These are phyloP conservation scores for Podila epigama DNA, from an alignment of 192 early-diverging fungal species.

Conservation along the genomic window DNA sequence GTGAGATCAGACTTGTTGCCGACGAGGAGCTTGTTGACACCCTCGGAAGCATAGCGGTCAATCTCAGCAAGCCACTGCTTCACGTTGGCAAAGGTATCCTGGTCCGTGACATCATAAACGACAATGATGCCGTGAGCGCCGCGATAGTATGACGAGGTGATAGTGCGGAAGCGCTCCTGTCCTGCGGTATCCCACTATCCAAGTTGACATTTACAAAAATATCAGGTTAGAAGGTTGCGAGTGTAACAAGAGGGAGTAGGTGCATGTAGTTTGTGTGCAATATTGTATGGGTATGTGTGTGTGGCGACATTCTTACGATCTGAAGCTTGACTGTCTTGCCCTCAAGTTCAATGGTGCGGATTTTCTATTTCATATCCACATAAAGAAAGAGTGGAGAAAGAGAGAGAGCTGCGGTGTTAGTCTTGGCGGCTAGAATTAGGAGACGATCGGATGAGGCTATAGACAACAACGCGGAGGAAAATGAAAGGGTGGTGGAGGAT, in stretches of 20 bases:
- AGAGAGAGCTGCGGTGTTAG: not conserved
- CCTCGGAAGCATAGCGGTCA: slow-evolving; percentile 96
- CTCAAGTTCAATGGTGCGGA: slow-evolving; percentile 98
- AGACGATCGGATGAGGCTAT: too few species aligned
- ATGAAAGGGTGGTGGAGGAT: too few species aligned
- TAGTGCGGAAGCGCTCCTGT: slow-evolving; percentile 99
- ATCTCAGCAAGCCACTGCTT: slow-evolving; percentile 99
- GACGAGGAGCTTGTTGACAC: slow-evolving; percentile 97
- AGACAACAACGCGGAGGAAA: too few species aligned
- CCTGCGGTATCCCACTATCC: slow-evolving; percentile 70
- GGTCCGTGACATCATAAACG: slow-evolving; percentile 98
- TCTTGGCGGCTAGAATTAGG: too few species aligned
- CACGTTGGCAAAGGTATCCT: slow-evolving; percentile 94
- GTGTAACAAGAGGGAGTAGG: too few species aligned
- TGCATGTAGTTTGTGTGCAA: too few species aligned
- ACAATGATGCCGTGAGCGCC: slow-evolving; percentile 99
- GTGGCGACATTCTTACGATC: slow-evolving; percentile 70
- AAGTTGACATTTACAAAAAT: not conserved
- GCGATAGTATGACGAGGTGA: slow-evolving; percentile 97
- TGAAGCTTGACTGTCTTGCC: slow-evolving; percentile 98
- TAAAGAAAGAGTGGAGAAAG: not conserved
- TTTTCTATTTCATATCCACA: slow-evolving; percentile 72
- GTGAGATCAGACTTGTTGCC: slow-evolving; percentile 98
- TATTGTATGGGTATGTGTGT: too few species aligned
- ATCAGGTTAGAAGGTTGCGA: not conserved